Evolutionary conservation across 1,139 yeast species (phyloP).

Genomic region (Protomyces inouyei): DNA sequence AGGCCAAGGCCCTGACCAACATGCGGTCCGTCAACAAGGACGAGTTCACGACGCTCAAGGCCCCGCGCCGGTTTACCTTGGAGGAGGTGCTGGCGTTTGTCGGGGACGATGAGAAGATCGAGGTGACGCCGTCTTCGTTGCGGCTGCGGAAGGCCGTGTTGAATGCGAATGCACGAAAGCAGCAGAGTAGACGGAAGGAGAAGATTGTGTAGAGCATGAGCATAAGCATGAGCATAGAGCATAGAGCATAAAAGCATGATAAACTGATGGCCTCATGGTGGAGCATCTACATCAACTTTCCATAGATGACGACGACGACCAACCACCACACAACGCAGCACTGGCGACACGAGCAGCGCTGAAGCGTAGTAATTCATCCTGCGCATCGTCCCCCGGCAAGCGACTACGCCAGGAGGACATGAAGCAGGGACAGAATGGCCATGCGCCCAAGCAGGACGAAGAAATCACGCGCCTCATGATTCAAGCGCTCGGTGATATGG

Average conservation of each 20-base stretch:
- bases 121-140: constrained; percentile 18
- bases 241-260: neutral
- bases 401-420: neutral
- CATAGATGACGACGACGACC: too few relatives aligned
- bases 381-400: neutral
- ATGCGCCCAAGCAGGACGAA: neutral
- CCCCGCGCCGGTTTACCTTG: constrained; percentile 18
- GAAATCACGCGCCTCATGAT: constrained; percentile 51
- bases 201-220: neutral
- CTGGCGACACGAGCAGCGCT: neutral
- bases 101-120: constrained; percentile 22
- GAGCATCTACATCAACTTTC: too few relatives aligned
- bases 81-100: constrained; percentile 25
- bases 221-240: neutral
- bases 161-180: constrained; percentile 10
- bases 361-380: neutral
- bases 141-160: constrained; percentile 22
- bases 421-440: neutral
- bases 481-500: constrained; percentile 50
- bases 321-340: too few relatives aligned
- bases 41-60: constrained; percentile 15
- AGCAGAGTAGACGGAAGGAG: constrained; percentile 11
- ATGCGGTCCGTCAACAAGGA: constrained; percentile 27
- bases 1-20: constrained; percentile 23
- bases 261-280: too few relatives aligned